Base-by-base conservation (phyloP, 148 eudicot species). In the Amaranthus cruentus region DNA sequence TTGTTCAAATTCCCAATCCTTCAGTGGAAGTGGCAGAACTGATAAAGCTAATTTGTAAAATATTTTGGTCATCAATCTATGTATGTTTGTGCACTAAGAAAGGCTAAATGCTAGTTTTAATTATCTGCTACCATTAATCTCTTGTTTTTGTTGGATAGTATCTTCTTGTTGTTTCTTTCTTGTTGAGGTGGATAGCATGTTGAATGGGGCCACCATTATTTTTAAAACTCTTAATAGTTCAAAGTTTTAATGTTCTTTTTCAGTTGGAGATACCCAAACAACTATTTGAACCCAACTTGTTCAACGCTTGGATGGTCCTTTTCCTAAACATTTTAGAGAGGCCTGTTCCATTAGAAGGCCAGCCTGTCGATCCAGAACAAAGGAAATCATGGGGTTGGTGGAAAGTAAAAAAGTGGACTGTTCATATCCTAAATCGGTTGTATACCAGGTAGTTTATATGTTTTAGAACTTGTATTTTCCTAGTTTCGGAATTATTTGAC, bases 331-430 rank as follows among this genome's bases (percentile, higher is more conserved):
- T 88, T 69, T 84, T 96, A 86, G 99, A 96, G 90, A 88, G 96
- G 81, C 99, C 99, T 79, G 97, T 96, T 69, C 96, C 99, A 52
- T 21, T 76, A 54, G 99, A 96, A 81, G 99, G 99, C 58, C 97
- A 96, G 76, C 99, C 99, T 54, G 81, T 79, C 61, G 99, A 96
- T 81, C 88, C 86, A 6, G 99, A 96, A 52, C 87, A 81, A 77
- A 85, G 99, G 78, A 96, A 90, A 76, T 85, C 99, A 42, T 96
- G 99, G 99, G 99, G 95, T 66, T 96, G 99, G 99, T 92, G 99
- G 99, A 96, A 96, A 78, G 96, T 96, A 28, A 96, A 96, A 67
- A 96, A 96, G 84, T 96, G 99, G 99, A 96, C 97, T 3, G 97
- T 89, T 73, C 99, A 96, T 81, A 92, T 96, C 76, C 85, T 96